Evolutionary conservation across 2,329 filamentous ascomycete genomes (phyloP).

Genomic region (Huntiella omanensis): DNA sequence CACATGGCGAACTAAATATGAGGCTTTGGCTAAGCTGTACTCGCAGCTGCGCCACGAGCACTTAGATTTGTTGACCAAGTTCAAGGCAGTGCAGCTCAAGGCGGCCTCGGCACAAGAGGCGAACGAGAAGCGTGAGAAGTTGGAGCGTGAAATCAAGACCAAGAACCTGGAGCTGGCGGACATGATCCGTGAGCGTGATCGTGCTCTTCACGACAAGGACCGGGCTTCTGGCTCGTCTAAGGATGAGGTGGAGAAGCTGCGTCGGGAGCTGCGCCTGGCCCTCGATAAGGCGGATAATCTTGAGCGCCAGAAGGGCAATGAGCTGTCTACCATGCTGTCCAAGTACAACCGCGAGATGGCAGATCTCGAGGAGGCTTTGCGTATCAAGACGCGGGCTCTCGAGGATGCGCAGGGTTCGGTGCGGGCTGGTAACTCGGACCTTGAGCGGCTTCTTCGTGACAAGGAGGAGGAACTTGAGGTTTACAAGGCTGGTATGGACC

Average conservation of each 20-base stretch:
- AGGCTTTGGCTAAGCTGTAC: constrained; percentile 89
- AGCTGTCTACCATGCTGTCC: constrained; percentile 81
- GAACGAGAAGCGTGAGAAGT: constrained; percentile 81
- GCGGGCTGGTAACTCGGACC: constrained; percentile 64
- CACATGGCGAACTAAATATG: constrained; percentile 94
- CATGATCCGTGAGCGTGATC: constrained; percentile 93
- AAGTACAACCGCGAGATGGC: constrained; percentile 97
- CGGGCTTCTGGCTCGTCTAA: constrained; percentile 68
- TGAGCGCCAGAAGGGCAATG: constrained; percentile 82
- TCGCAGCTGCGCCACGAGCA: constrained; percentile 91
- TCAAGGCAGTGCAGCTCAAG: constrained; percentile 90
- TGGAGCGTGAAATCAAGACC: constrained; percentile 94
- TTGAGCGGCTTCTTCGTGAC: constrained; percentile 69
- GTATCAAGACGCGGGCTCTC: constrained; percentile 70
- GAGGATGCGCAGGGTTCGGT: constrained; percentile 67
- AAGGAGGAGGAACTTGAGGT: constrained; percentile 97
- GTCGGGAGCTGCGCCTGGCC: constrained; percentile 81
- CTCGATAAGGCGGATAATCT: constrained; percentile 80
- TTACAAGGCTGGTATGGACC: constrained; percentile 95
- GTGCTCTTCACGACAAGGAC: constrained; percentile 85
- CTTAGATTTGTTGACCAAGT: constrained; percentile 83
- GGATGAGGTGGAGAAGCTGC: constrained; percentile 87
- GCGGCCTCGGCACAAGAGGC: constrained; percentile 93
- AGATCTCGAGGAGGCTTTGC: constrained; percentile 80
- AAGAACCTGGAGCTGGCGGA: constrained; percentile 98